Conservation (phyloP, 176 grass and related monocot species). For the Oryza rufipogon region DNA sequence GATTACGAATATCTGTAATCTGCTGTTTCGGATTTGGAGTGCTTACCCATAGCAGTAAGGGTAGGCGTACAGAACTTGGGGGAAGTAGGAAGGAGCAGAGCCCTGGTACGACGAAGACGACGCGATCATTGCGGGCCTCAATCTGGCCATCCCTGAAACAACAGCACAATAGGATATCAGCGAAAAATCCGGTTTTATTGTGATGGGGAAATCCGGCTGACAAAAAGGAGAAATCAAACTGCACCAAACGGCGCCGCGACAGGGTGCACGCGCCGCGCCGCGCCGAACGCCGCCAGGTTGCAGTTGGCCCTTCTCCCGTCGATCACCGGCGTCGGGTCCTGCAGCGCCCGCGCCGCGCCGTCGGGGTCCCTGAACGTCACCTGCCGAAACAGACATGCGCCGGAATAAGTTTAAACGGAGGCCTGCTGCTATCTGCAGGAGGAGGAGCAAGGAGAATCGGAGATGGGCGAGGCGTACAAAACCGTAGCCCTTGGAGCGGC, state of each 20-base stretch:
- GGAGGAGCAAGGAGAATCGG: not conserved
- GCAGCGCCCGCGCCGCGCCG: constrained; percentile 48
- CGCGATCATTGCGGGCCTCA: constrained; percentile 20
- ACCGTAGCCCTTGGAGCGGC: constrained; percentile 68
- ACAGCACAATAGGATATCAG: not conserved
- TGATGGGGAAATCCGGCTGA: not conserved
- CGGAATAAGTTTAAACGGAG: not conserved
- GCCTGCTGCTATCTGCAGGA: not conserved
- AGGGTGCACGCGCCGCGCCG: constrained; percentile 11
- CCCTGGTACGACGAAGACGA: constrained; percentile 46
- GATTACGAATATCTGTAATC: not conserved
- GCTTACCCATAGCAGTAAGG: constrained; percentile 60
- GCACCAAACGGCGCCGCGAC: constrained; percentile 11
- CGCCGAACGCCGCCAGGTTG: constrained; percentile 59
- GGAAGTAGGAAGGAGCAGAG: constrained; percentile 36
- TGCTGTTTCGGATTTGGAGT: not conserved
- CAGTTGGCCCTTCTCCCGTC: constrained; percentile 63
- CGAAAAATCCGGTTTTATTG: not conserved
- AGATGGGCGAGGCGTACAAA: constrained; percentile 39
- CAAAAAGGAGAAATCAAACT: not conserved
- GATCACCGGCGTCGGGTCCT: constrained; percentile 65
- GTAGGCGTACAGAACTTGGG: constrained; percentile 47
- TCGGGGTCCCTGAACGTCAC: constrained; percentile 59
- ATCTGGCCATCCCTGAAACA: constrained; percentile 43
- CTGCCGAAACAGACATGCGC: constrained; percentile 14